Percentiles rank a stretch among this genome's conserved stretches.
Evolutionary conservation across 192 early-diverging fungal species (phyloP).

Genomic region (Globomyces pollinis-pini): DNA sequence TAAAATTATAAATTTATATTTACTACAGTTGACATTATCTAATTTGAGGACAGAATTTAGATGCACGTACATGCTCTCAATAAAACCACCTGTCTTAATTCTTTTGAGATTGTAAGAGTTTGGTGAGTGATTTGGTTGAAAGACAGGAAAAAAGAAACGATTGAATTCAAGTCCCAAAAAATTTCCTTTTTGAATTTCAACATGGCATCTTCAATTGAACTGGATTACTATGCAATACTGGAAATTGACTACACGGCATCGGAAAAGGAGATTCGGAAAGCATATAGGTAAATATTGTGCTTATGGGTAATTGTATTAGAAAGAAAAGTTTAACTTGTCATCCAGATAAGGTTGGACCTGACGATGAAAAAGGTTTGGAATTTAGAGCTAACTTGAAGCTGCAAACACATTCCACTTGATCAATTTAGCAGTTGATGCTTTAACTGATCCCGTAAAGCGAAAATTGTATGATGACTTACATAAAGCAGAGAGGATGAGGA

Average conservation of each 20-base stretch:
- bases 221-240: conserved; percentile 7
- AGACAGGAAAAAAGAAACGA: not conserved
- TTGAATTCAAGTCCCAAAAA: not conserved
- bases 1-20: no score
- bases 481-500: not conserved
- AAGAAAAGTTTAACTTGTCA: not conserved
- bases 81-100: no score
- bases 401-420: not conserved
- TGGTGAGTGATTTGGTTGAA: not conserved
- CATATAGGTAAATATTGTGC: not conserved
- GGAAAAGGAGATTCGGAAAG: conserved; percentile 3
- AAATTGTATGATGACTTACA: not conserved
- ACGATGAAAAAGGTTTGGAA: no score
- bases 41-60: no score
- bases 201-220: not conserved
- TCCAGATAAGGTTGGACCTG: not conserved
- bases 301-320: no score
- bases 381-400: no score
- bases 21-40: no score
- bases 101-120: no score
- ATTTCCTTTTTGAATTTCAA: not conserved
- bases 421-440: not conserved
- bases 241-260: not conserved
- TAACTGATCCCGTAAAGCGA: not conserved
- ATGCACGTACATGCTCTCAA: no score